Conservation (phyloP, 768 basidiomycete genomes). For the Leccinum longicurvipes region DNA sequence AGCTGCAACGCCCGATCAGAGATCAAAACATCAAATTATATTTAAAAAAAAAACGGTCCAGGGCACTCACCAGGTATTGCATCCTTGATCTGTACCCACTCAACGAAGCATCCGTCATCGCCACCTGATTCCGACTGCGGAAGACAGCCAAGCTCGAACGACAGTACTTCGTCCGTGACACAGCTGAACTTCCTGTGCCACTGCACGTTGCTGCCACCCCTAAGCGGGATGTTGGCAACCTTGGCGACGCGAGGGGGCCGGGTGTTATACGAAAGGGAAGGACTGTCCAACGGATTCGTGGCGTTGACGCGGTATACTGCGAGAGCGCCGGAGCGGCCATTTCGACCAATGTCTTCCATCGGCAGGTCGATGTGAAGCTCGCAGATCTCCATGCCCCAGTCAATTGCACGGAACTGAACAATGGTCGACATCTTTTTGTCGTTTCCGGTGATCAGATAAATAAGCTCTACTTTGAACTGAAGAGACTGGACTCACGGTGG, state of each 20-base stretch:
- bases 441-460: not conserved
- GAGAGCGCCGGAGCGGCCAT: constrained; percentile 2
- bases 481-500: not conserved
- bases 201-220: too few relatives aligned
- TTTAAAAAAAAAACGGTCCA: too few relatives aligned
- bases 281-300: constrained; percentile 7
- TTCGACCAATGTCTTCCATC: not conserved
- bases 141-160: constrained; percentile 13
- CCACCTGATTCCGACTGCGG: constrained; percentile 4
- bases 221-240: not conserved
- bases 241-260: constrained; percentile 5
- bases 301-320: constrained; percentile 6
- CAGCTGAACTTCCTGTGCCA: constrained; percentile 13
- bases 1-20: constrained; percentile 3
- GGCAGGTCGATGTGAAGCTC: constrained; percentile 11
- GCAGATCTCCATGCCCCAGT: constrained; percentile 16
- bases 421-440: constrained; percentile 10
- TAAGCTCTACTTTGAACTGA: not conserved
- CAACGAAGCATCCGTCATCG: constrained; percentile 5
- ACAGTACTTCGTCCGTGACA: constrained; percentile 8
- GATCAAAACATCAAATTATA: not conserved
- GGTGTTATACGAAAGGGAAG: constrained; percentile 8
- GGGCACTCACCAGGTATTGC: constrained; percentile 5
- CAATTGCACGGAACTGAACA: constrained; percentile 14
- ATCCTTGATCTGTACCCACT: constrained; percentile 16